phyloP scores from a whole-genome alignment of 2,329 filamentous ascomycete genomes.

The Calonectria pseudoreteaudii region DNA sequence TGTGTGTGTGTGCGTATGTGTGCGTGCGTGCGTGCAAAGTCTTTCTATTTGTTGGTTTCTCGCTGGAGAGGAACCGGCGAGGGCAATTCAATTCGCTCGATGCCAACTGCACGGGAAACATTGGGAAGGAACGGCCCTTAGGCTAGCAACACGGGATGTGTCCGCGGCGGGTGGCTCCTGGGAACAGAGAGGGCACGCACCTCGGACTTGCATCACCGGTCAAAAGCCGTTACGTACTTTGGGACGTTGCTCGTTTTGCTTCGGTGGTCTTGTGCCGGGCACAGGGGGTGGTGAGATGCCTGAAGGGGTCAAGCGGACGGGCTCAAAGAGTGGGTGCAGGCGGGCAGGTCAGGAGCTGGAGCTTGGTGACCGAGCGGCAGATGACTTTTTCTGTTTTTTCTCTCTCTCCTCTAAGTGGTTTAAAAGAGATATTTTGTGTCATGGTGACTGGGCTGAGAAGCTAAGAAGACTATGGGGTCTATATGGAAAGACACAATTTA shows the following conservation, averaged over 20 bases:
- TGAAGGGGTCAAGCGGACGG: conserved; percentile 33
- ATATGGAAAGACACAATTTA: no score
- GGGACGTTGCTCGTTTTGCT: background rate
- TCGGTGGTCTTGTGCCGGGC: conserved; percentile 42
- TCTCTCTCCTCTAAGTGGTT: background rate
- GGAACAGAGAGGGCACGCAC: background rate
- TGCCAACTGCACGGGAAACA: background rate
- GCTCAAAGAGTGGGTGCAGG: conserved; percentile 32
- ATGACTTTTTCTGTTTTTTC: background rate
- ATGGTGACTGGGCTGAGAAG: background rate
- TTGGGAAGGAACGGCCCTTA: background rate
- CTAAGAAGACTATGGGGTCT: background rate
- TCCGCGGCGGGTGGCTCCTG: background rate
- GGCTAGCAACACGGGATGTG: background rate
- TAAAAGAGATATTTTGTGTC: background rate
- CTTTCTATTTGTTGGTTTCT: background rate
- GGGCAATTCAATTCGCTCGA: background rate
- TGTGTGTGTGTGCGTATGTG: background rate
- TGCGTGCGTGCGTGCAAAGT: background rate
- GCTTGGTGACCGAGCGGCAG: conserved; percentile 12
- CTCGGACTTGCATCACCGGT: conserved; percentile 23
- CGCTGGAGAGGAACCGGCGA: background rate
- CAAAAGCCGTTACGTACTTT: conserved; percentile 12
- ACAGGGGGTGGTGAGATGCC: conserved; percentile 16
- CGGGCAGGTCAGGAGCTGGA: conserved; percentile 21